phyloP scores from a whole-genome alignment of 768 basidiomycete genomes.

The Coprinellus aureogranulatus region DNA sequence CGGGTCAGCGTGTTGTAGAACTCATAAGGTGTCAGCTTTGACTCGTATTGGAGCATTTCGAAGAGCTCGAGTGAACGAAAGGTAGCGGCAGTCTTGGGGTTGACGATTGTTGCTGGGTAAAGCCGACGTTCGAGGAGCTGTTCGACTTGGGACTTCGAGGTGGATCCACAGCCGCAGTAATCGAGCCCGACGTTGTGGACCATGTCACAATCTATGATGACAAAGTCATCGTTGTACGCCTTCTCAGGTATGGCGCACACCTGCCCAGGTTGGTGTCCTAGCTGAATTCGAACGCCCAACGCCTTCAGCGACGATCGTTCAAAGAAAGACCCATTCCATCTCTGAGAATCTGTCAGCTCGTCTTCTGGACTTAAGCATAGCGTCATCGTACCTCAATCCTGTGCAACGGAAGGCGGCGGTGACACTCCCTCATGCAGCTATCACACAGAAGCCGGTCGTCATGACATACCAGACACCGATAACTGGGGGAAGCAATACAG shows the following conservation, averaged over 20 bases:
- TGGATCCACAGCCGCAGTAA: constrained; percentile 28
- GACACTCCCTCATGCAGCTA: too few relatives aligned
- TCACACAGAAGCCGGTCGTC: too few relatives aligned
- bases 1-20: neutral
- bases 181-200: constrained; percentile 28
- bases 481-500: too few relatives aligned
- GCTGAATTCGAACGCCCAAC: constrained; percentile 25
- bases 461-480: too few relatives aligned
- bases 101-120: constrained; percentile 18
- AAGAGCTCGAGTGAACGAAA: neutral
- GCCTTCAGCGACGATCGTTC: constrained; percentile 12
- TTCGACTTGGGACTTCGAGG: neutral
- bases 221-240: constrained; percentile 29
- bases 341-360: too few relatives aligned
- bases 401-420: too few relatives aligned
- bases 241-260: too few relatives aligned
- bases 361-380: too few relatives aligned
- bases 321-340: constrained; percentile 11
- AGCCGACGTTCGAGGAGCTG: constrained; percentile 21
- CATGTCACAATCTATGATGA: constrained; percentile 25
- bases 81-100: neutral
- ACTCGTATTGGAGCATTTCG: neutral
- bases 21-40: neutral
- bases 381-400: too few relatives aligned
- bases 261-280: constrained; percentile 19